Conservation (phyloP, 352 stramenopile species). For the Aphanomyces stellatus region DNA sequence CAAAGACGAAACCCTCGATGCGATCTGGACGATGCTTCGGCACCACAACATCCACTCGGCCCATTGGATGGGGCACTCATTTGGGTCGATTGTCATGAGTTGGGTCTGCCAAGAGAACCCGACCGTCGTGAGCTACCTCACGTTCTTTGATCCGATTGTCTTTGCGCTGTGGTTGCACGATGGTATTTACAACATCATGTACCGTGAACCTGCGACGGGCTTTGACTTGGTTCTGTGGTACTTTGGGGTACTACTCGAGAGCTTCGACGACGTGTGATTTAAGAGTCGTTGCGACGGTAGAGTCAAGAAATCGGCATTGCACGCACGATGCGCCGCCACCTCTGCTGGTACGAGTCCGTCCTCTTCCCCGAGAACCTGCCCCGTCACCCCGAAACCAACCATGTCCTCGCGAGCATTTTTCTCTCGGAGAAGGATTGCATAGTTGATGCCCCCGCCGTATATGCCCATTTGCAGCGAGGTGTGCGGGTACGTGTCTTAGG, state of each 20-base stretch:
- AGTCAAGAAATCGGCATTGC: constrained; percentile 8
- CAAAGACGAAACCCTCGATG: not conserved
- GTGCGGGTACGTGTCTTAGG: not conserved
- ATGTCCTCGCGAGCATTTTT: not conserved
- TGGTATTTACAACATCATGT: constrained; percentile 10
- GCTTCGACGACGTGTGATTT: not conserved
- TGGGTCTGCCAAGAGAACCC: constrained; percentile 4
- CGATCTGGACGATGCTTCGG: not conserved
- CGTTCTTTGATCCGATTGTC: not conserved
- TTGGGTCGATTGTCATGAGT: constrained; percentile 6
- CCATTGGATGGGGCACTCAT: constrained; percentile 1
- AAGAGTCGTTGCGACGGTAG: not conserved
- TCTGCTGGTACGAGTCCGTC: not conserved
- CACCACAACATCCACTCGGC: not conserved
- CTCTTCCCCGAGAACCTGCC: not conserved
- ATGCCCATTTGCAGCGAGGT: not conserved
- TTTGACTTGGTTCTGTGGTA: constrained; percentile 1
- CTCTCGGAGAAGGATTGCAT: constrained; percentile 5
- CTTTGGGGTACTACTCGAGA: not conserved
- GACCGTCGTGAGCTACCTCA: not conserved
- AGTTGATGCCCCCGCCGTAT: not conserved
- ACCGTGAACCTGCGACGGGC: not conserved
- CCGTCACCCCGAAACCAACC: not conserved
- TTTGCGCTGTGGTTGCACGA: not conserved
- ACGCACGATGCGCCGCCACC: not conserved